A percentile compares a stretch with the other conserved stretches of the same genome.
These are phyloP conservation scores for Telfairia occidentalis DNA, from an alignment of 331 rosid genomes.

Conservation along the genomic window DNA sequence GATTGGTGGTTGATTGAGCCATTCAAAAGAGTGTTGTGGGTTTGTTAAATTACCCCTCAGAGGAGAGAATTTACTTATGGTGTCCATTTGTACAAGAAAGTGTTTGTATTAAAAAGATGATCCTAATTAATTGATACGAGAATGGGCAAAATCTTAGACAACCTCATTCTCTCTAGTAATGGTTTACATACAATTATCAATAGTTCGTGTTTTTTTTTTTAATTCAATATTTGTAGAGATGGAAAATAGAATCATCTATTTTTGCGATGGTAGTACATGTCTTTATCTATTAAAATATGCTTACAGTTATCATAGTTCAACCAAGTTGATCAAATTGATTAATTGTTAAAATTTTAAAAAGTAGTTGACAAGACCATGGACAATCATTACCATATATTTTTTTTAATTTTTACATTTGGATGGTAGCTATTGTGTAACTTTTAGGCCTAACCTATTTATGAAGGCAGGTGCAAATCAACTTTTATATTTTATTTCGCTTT, in stretches of 20 bases:
- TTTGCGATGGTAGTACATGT: too few relatives aligned
- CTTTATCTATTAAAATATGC: too few relatives aligned
- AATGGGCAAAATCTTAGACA: background rate
- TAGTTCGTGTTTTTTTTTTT: too few relatives aligned
- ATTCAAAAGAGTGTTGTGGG: background rate
- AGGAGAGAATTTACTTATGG: conserved; percentile 1
- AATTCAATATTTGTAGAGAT: too few relatives aligned
- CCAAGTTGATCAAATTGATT: background rate
- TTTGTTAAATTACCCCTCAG: background rate
- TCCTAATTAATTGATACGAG: background rate
- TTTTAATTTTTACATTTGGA: too few relatives aligned
- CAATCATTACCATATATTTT: too few relatives aligned
- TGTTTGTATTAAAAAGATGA: conserved; percentile 1
- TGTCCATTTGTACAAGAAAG: conserved; percentile 6
- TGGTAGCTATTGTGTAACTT: too few relatives aligned
- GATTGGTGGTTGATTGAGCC: background rate
- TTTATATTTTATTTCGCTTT: too few relatives aligned
- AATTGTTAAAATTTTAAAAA: background rate
- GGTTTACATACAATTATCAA: background rate
- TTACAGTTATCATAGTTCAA: too few relatives aligned
- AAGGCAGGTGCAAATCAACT: too few relatives aligned
- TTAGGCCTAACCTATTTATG: too few relatives aligned
- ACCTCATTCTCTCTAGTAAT: background rate
- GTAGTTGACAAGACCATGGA: background rate
- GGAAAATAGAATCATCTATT: too few relatives aligned